A percentile compares a stretch with the other conserved stretches of the same genome.
Evolutionary conservation across 768 basidiomycete species (phyloP).

Genomic region (Wakefieldia striispora): DNA sequence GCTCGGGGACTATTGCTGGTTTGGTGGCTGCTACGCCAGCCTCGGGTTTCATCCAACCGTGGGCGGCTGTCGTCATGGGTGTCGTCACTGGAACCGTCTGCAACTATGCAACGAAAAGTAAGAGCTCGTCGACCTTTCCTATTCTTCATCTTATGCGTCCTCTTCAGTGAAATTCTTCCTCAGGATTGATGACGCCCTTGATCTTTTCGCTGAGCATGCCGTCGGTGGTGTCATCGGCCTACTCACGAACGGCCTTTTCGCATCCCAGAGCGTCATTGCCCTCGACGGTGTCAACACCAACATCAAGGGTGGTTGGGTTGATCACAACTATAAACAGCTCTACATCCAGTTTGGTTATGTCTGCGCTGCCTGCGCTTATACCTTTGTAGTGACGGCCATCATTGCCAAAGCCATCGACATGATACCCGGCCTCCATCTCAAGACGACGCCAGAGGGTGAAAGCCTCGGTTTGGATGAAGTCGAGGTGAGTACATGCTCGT

Average conservation of each 20-base stretch:
- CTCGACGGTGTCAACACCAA: constrained; percentile 65
- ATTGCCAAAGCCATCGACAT: constrained; percentile 56
- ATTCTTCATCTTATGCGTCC: constrained; percentile 9
- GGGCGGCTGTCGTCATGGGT: constrained; percentile 77
- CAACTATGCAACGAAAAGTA: constrained; percentile 84
- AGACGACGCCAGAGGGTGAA: constrained; percentile 55
- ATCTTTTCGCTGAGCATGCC: constrained; percentile 91
- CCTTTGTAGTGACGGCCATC: constrained; percentile 58
- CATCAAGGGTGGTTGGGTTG: constrained; percentile 65
- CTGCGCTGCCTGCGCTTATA: constrained; percentile 54
- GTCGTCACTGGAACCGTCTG: constrained; percentile 66
- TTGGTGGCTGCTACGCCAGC: constrained; percentile 88
- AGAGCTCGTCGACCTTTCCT: constrained; percentile 20
- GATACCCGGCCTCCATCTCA: constrained; percentile 57
- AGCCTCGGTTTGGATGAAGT: constrained; percentile 67
- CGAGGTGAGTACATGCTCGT: constrained; percentile 45
- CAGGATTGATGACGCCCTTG: constrained; percentile 82
- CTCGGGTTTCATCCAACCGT: constrained; percentile 75
- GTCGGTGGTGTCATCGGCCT: constrained; percentile 80
- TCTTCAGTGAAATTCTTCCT: constrained; percentile 63
- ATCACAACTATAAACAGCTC: constrained; percentile 75
- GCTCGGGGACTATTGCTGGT: constrained; percentile 84
- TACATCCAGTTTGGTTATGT: constrained; percentile 74
- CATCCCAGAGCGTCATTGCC: constrained; percentile 56
- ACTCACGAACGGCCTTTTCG: constrained; percentile 73